Base-by-base conservation (phyloP, 179 eudicot genomes). In the Patellifolia procumbens region DNA sequence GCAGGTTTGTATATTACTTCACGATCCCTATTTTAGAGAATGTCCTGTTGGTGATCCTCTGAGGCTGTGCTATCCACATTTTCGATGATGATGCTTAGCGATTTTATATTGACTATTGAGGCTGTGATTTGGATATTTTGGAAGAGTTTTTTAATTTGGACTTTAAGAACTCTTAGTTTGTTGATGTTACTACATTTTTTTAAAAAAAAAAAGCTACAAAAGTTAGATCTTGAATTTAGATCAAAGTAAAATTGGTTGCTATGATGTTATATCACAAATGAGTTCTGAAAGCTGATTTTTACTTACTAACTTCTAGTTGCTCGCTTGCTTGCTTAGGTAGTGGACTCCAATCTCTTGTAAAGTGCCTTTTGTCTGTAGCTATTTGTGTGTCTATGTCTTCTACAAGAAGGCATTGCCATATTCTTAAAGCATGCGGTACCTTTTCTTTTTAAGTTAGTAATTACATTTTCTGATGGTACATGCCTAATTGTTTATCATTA, bases 1-100 rank as follows among this genome's bases (percentile, higher is more conserved):
- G 46, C 81, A 72, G 81, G 81, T 78, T 17, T 24, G 31, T 43
- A 31, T 11, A 53, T 19, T 20, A 20, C 59, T 53, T n/a, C 55
- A 20, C 22, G 9, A 2, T 51, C 55, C 55, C 55, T n/a, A 51
- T 51, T 16, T n/a, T 51, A 5, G 24, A 53, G n/a, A 19, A 53
- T 53, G 59, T 53, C 7, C 5, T 51, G 55, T 51, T 17, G 20
- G 17, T 51, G 55, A 51, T 11, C 55, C 55, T 51, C 17, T 51
- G 55, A 51, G n/a, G 55, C 5, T 51, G 55, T 51, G 55, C 55
- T 51, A 39, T 39, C 9, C 9, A 10, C 34, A 12, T 59, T 11
- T 59, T 4, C 12, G 63, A 28, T 65, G 55, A 51, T 65, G 55
- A 51, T 45, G 49, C 13, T 7, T 45, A 45, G 6, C 16, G 2